Percentiles rank a stretch among this genome's conserved stretches.
Evolutionary conservation across 768 basidiomycete species (phyloP).

Genomic region (Epithele typhae): DNA sequence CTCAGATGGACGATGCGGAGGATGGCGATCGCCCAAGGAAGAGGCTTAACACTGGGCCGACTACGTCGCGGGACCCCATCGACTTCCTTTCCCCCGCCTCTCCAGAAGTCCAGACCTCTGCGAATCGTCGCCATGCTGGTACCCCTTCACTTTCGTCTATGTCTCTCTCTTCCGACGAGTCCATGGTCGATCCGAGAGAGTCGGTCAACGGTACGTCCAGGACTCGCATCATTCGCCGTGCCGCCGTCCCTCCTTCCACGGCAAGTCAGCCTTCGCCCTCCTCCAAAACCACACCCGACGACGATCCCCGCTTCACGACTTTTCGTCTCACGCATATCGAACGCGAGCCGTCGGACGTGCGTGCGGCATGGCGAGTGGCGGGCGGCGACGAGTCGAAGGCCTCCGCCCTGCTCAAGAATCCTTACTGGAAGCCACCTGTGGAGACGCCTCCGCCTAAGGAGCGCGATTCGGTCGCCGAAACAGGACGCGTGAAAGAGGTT

Average conservation of each 20-base stretch:
- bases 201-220: conserved; percentile 41
- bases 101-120: conserved; percentile 53
- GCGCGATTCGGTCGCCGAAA: conserved; percentile 22
- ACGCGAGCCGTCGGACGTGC: conserved; percentile 38
- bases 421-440: conserved; percentile 42
- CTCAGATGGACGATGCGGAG: conserved; percentile 33
- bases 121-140: conserved; percentile 41
- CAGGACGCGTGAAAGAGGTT: conserved; percentile 65
- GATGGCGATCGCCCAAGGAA: conserved; percentile 71
- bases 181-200: conserved; percentile 44
- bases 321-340: conserved; percentile 64
- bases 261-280: conserved; percentile 8
- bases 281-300: conserved; percentile 16
- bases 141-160: conserved; percentile 35
- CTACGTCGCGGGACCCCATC: conserved; percentile 29
- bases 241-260: conserved; percentile 29
- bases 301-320: conserved; percentile 38
- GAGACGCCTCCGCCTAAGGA: conserved; percentile 18
- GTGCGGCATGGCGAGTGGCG: conserved; percentile 65
- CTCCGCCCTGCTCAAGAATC: conserved; percentile 52
- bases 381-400: conserved; percentile 60
- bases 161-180: conserved; percentile 70
- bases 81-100: conserved; percentile 46
- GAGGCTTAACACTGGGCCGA: conserved; percentile 53
- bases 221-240: conserved; percentile 53